A percentile compares a stretch with the other conserved stretches of the same genome.
Evolutionary conservation across 805 yeast species (phyloP).

Genomic region (Saccharomycopsis sp.): DNA sequence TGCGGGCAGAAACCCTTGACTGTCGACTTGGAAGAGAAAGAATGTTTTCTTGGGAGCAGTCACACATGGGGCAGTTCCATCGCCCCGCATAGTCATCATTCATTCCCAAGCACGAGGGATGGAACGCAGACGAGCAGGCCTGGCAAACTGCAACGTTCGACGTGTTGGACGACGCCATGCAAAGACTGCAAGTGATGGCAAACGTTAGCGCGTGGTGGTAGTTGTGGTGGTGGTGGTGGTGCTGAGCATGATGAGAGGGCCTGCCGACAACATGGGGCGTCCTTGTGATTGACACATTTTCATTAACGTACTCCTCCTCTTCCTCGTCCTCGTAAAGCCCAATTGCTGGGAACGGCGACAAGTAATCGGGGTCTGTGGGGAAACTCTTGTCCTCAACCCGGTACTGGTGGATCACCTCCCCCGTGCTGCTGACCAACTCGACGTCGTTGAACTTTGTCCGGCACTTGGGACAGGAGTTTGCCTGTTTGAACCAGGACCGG

Average conservation of each 20-base stretch:
- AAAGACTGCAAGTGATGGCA: slow-evolving; percentile 10
- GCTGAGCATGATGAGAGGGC: slow-evolving; percentile 4
- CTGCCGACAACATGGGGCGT: slow-evolving; percentile 10
- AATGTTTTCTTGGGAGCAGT: slow-evolving; percentile 29
- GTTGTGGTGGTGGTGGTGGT: slow-evolving; percentile 1
- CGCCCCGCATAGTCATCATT: slow-evolving; percentile 19
- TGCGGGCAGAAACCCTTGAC: too few relatives aligned
- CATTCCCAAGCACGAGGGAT: slow-evolving; percentile 33
- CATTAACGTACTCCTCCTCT: background rate
- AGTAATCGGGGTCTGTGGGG: slow-evolving; percentile 14
- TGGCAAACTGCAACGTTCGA: slow-evolving; percentile 20
- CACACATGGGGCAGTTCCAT: slow-evolving; percentile 49
- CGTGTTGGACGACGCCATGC: slow-evolving; percentile 12
- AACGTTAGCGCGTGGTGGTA: slow-evolving; percentile 6
- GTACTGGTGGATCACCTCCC: slow-evolving; percentile 19
- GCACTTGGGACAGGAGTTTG: slow-evolving; percentile 57
- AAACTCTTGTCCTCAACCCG: slow-evolving; percentile 18
- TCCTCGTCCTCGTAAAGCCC: slow-evolving; percentile 1
- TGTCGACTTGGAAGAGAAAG: too few relatives aligned
- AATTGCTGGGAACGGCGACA: slow-evolving; percentile 9
- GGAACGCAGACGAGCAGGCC: slow-evolving; percentile 27
- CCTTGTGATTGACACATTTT: slow-evolving; percentile 10
- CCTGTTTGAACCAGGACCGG: slow-evolving; percentile 45
- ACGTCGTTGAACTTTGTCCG: slow-evolving; percentile 37
- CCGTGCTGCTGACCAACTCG: slow-evolving; percentile 25